Conservation (phyloP, 129 eudicot species). For the Ambrosia artemisiifolia region DNA sequence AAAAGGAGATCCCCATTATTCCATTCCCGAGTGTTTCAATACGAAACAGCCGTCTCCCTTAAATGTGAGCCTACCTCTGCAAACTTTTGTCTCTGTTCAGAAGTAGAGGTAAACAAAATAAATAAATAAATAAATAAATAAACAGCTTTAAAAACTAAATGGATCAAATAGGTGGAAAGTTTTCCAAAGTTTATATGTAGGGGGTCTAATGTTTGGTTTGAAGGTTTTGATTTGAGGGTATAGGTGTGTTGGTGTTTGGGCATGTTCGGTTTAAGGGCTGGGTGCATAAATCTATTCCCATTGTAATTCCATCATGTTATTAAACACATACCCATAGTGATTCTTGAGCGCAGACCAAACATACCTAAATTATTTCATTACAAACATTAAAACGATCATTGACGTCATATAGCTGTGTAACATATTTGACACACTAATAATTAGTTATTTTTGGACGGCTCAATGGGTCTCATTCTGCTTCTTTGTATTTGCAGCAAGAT, state of each 20-base stretch:
- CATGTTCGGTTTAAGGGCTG: background rate
- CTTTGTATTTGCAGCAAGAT: slow-evolving; percentile 51
- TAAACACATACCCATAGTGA: background rate
- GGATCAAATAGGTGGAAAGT: background rate
- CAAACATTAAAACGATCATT: background rate
- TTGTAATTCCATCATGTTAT: background rate
- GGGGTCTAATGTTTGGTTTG: background rate
- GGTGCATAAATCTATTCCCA: background rate
- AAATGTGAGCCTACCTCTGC: slow-evolving; percentile 40
- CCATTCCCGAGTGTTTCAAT: slow-evolving; percentile 75
- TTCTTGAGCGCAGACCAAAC: background rate
- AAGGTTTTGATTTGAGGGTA: background rate
- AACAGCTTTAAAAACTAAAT: background rate
- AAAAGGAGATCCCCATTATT: slow-evolving; percentile 74
- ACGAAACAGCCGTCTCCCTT: slow-evolving; percentile 54
- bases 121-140: too few relatives aligned
- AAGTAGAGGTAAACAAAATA: background rate
- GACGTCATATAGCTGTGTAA: background rate
- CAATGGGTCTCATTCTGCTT: slow-evolving; percentile 8
- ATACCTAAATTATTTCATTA: background rate
- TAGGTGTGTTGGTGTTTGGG: background rate
- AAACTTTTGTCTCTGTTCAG: background rate
- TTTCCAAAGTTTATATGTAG: background rate
- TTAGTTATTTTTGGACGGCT: background rate
- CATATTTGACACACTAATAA: background rate